phyloP scores from a whole-genome alignment of 768 basidiomycete species.

The Amylocystis lapponica region DNA sequence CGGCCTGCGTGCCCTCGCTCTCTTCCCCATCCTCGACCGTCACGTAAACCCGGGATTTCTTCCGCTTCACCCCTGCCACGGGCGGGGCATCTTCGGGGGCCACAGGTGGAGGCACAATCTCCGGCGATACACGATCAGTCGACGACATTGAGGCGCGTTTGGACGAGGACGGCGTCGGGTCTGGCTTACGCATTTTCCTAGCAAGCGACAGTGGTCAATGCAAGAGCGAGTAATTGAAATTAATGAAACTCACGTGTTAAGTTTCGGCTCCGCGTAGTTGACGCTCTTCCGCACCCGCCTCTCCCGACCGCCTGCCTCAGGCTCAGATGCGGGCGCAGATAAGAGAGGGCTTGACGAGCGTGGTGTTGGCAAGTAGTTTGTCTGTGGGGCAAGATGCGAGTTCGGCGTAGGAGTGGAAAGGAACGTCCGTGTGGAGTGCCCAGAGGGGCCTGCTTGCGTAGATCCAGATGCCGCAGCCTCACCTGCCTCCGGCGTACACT shows the following conservation, averaged over 20 bases:
- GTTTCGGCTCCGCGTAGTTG: constrained; percentile 83
- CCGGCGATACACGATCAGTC: constrained; percentile 1
- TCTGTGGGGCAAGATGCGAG: constrained; percentile 16
- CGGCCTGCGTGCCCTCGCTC: constrained; percentile 67
- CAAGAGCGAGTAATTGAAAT: no score
- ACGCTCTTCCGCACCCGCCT: constrained; percentile 70
- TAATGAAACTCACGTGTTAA: constrained; percentile 66
- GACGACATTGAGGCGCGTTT: constrained; percentile 17
- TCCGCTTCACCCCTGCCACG: constrained; percentile 34
- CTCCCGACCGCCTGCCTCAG: constrained; percentile 36
- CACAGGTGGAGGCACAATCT: neutral
- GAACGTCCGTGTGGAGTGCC: constrained; percentile 31
- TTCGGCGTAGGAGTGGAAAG: constrained; percentile 35
- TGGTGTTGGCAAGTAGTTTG: constrained; percentile 43
- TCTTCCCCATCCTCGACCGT: constrained; percentile 50
- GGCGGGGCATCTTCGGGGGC: constrained; percentile 3
- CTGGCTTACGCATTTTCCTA: constrained; percentile 90
- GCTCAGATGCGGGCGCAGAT: constrained; percentile 27
- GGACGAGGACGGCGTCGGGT: constrained; percentile 35
- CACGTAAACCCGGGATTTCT: constrained; percentile 47
- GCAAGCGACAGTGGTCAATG: constrained; percentile 1
- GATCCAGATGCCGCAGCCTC: constrained; percentile 28
- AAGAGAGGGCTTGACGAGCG: constrained; percentile 38
- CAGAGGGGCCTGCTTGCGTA: constrained; percentile 27
- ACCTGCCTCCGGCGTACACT: constrained; percentile 31